Evolutionary conservation across 2,329 filamentous ascomycete genomes (phyloP).

Genomic region (Aspergillus versicolor): DNA sequence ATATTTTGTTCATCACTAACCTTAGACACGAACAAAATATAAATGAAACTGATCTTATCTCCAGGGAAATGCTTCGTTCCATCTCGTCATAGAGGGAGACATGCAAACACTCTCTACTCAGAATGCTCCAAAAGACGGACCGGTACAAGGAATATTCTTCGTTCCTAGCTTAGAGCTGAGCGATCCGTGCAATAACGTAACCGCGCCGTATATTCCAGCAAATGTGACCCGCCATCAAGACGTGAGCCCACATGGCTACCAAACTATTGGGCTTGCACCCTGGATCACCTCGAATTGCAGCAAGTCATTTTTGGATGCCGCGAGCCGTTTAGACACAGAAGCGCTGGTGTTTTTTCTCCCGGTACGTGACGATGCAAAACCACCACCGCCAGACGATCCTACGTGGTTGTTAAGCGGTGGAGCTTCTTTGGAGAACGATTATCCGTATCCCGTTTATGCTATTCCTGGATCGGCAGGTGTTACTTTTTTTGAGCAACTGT

Average conservation of each 20-base stretch:
- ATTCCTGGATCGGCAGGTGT: slow-evolving; percentile 67
- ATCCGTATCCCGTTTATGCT: slow-evolving; percentile 79
- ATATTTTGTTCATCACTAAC: too few relatives aligned
- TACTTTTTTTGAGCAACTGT: slow-evolving; percentile 69
- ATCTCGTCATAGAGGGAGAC: slow-evolving; percentile 48
- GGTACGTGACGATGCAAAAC: slow-evolving; percentile 51
- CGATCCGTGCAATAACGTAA: slow-evolving; percentile 63
- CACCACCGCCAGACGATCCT: slow-evolving; percentile 63
- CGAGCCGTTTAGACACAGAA: slow-evolving; percentile 61
- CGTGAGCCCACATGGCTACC: slow-evolving; percentile 65
- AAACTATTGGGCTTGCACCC: slow-evolving; percentile 78
- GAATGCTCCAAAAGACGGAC: slow-evolving; percentile 59
- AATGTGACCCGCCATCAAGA: slow-evolving; percentile 74
- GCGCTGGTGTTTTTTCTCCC: slow-evolving; percentile 59
- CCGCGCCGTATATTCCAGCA: slow-evolving; percentile 65
- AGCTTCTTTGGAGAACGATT: slow-evolving; percentile 68
- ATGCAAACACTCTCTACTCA: slow-evolving; percentile 75
- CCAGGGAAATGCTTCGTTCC: slow-evolving; percentile 35
- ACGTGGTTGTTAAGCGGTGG: slow-evolving; percentile 71
- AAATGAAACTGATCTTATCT: neutral
- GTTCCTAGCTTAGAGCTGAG: slow-evolving; percentile 66
- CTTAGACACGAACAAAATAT: neutral
- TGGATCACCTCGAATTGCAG: slow-evolving; percentile 79
- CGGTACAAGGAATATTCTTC: slow-evolving; percentile 78
- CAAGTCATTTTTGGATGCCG: slow-evolving; percentile 64